These are phyloP conservation scores for Takashimella tepidaria DNA, from an alignment of 1,284 basidiomycete genomes.

Conservation along the genomic window DNA sequence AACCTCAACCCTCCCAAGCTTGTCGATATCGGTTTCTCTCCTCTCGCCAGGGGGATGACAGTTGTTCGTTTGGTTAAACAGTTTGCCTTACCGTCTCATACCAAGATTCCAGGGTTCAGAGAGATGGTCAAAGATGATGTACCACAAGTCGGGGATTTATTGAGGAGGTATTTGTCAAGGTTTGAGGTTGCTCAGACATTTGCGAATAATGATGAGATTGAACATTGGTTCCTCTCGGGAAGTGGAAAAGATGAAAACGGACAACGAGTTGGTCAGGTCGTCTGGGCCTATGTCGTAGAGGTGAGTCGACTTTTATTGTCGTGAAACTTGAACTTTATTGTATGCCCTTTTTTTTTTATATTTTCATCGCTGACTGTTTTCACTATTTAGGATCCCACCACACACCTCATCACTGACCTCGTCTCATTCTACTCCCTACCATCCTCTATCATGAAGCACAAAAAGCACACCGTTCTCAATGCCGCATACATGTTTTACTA, in stretches of 20 bases:
- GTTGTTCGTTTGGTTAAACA: constrained; percentile 75
- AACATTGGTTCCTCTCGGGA: constrained; percentile 84
- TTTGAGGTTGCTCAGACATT: constrained; percentile 81
- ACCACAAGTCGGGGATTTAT: constrained; percentile 65
- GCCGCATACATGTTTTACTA: constrained; percentile 57
- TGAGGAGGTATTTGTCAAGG: constrained; percentile 72
- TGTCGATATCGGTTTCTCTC: constrained; percentile 85
- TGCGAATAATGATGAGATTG: constrained; percentile 66
- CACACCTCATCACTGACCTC: constrained; percentile 84
- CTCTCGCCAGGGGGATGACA: constrained; percentile 74
- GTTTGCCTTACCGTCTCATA: constrained; percentile 58
- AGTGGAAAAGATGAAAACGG: constrained; percentile 59
- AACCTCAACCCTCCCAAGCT: constrained; percentile 89
- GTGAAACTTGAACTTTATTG: neutral
- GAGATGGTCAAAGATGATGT: constrained; percentile 85
- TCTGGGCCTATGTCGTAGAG: constrained; percentile 96
- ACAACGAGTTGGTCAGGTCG: constrained; percentile 71
- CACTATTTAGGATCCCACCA: constrained; percentile 63
- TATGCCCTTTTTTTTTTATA: neutral
- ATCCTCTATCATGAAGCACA: constrained; percentile 57
- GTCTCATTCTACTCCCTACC: constrained; percentile 97
- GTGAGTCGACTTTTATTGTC: too few species aligned
- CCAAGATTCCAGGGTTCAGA: constrained; percentile 62
- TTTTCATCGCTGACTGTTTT: neutral
- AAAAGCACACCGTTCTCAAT: constrained; percentile 47